Evolutionary conservation across 2,329 filamentous ascomycete genomes (phyloP).

Genomic region (Ophiosphaerella narmari): DNA sequence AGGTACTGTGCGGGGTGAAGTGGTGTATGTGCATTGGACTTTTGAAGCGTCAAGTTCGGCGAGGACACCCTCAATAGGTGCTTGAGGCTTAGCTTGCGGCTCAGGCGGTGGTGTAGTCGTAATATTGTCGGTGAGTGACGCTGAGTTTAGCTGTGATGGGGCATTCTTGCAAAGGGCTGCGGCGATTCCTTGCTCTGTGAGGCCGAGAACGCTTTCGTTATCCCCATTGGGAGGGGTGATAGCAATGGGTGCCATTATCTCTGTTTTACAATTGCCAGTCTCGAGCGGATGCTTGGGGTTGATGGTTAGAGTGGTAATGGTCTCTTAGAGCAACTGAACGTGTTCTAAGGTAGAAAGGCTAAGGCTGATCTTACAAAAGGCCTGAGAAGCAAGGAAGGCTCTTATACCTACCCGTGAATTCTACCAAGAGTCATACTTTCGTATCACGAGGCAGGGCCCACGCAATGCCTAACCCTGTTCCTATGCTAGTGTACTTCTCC

Average conservation of each 20-base stretch:
- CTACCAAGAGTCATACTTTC: constrained; percentile 30
- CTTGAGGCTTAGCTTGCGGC: constrained; percentile 12
- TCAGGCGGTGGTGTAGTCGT: constrained; percentile 32
- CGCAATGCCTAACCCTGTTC: constrained; percentile 15
- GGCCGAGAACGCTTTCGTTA: constrained; percentile 29
- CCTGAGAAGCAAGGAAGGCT: constrained; percentile 7
- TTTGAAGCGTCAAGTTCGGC: constrained; percentile 51
- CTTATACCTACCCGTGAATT: constrained; percentile 26
- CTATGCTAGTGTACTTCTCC: constrained; percentile 10
- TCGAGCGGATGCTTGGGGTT: background rate
- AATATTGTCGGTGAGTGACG: constrained; percentile 27
- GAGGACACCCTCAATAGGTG: constrained; percentile 30
- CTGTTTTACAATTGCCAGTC: background rate
- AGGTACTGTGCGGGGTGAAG: constrained; percentile 49
- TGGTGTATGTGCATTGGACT: constrained; percentile 49
- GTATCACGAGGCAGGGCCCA: constrained; percentile 28
- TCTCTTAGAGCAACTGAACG: too few relatives aligned
- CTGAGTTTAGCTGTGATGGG: constrained; percentile 33
- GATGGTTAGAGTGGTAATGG: background rate
- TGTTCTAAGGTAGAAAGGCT: background rate
- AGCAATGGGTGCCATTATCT: constrained; percentile 38
- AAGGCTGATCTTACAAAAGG: background rate
- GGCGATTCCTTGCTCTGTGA: constrained; percentile 41
- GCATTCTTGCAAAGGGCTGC: constrained; percentile 36
- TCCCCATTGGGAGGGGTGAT: constrained; percentile 36